Evolutionary conservation across 2,329 filamentous ascomycete genomes (phyloP).

Genomic region (Hypoxylon sp.): DNA sequence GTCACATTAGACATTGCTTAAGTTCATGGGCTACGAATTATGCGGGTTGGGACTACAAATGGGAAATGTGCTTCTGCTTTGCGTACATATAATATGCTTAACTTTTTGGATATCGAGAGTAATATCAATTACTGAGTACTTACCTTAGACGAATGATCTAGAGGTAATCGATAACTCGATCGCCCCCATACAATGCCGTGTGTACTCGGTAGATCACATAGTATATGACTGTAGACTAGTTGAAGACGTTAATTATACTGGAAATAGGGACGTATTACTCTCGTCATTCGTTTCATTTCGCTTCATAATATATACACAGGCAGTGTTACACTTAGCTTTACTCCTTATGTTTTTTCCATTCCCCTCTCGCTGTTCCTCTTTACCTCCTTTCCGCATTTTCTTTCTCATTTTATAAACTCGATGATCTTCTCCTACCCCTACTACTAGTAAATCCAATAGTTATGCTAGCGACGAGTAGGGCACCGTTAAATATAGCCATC

Average conservation of each 20-base stretch:
- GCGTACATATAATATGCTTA: background rate
- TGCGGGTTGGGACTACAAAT: constrained; percentile 3
- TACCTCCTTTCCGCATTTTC: background rate
- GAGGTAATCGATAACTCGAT: constrained; percentile 19
- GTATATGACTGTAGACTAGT: background rate
- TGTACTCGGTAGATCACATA: background rate
- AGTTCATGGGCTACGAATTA: background rate
- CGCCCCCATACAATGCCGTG: background rate
- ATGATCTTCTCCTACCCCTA: constrained; percentile 11
- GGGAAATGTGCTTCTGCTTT: background rate
- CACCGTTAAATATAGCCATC: constrained; percentile 88
- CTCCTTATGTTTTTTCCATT: background rate
- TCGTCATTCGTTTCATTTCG: background rate
- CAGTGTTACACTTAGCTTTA: background rate
- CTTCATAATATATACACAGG: constrained; percentile 6
- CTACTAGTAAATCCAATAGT: constrained; percentile 61
- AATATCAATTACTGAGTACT: constrained; percentile 12
- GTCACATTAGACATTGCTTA: background rate
- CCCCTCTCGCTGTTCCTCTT: background rate
- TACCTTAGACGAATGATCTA: constrained; percentile 7
- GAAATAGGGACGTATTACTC: background rate
- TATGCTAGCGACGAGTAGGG: constrained; percentile 73
- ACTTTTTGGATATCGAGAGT: background rate
- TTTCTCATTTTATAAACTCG: constrained; percentile 1
- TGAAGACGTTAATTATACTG: background rate